Percentiles rank a stretch among this genome's conserved stretches.
phyloP scores from a whole-genome alignment of 1,139 yeast species.

The Taiozyma sp. region DNA sequence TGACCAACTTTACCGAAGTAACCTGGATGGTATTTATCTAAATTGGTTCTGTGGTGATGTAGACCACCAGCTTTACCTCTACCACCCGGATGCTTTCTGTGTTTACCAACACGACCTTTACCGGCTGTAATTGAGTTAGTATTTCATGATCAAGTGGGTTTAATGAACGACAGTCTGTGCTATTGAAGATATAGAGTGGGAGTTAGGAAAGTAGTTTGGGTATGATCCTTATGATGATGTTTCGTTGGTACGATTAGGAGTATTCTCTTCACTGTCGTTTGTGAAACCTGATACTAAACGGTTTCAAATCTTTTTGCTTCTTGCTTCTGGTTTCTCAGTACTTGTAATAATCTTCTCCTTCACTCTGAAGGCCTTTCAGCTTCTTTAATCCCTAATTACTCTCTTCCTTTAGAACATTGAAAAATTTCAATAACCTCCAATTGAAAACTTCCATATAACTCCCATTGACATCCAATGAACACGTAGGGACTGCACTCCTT shows the following conservation, averaged over 20 bases:
- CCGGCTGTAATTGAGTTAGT: constrained; percentile 64
- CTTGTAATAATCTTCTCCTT: too few relatives aligned
- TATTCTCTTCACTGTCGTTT: too few relatives aligned
- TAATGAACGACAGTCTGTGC: background rate
- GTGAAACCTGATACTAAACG: too few relatives aligned
- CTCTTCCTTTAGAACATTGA: constrained; percentile 5
- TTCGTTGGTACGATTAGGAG: too few relatives aligned
- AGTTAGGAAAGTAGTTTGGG: too few relatives aligned
- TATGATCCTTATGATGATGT: too few relatives aligned
- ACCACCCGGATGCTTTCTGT: constrained; percentile 99
- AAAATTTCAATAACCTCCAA: background rate
- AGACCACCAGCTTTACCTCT: constrained; percentile 99
- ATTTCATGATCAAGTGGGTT: constrained; percentile 1
- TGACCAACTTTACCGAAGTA: constrained; percentile 99
- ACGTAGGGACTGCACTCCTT: background rate
- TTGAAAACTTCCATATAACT: background rate
- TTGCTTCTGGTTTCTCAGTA: too few relatives aligned
- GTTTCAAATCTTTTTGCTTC: too few relatives aligned
- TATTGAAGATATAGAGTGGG: background rate
- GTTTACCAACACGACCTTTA: constrained; percentile 99
- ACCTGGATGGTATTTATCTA: constrained; percentile 99
- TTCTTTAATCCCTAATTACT: background rate
- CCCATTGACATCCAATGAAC: background rate
- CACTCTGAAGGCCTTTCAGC: too few relatives aligned
- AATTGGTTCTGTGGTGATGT: constrained; percentile 99